phyloP scores from a whole-genome alignment of 2,329 filamentous ascomycete species.

The Endothia cerciana region DNA sequence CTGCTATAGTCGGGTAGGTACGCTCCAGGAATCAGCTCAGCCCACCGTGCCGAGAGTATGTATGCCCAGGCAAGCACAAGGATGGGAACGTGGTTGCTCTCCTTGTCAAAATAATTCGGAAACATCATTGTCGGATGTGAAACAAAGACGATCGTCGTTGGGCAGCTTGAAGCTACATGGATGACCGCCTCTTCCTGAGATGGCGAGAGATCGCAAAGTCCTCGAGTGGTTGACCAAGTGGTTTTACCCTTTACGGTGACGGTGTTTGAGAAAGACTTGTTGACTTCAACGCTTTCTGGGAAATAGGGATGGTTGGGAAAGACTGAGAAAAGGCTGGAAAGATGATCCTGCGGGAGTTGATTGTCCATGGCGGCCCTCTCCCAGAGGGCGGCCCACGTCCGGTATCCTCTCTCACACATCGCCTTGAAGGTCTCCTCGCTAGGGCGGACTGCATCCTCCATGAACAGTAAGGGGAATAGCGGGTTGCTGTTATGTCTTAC shows the following conservation, averaged over 20 bases:
- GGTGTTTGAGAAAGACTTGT: slow-evolving; percentile 33
- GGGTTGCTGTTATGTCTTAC: neutral
- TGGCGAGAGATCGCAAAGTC: slow-evolving; percentile 31
- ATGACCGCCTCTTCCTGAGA: slow-evolving; percentile 33
- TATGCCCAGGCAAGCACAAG: slow-evolving; percentile 38
- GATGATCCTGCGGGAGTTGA: slow-evolving; percentile 11
- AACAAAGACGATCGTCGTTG: slow-evolving; percentile 28
- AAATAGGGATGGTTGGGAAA: slow-evolving; percentile 33
- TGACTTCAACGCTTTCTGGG: slow-evolving; percentile 30
- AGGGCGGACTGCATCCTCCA: slow-evolving; percentile 34
- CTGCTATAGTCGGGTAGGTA: slow-evolving; percentile 30
- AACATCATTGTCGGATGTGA: slow-evolving; percentile 26
- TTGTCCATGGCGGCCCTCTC: slow-evolving; percentile 29
- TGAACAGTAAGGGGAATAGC: neutral
- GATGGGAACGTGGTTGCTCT: slow-evolving; percentile 31
- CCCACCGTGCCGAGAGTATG: slow-evolving; percentile 38
- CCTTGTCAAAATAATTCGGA: slow-evolving; percentile 21
- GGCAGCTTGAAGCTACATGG: slow-evolving; percentile 29
- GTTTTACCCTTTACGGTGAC: slow-evolving; percentile 31
- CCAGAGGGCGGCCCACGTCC: slow-evolving; percentile 35
- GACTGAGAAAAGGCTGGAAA: slow-evolving; percentile 26
- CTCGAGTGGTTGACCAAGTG: slow-evolving; percentile 31
- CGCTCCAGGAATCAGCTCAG: slow-evolving; percentile 37
- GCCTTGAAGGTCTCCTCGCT: slow-evolving; percentile 32
- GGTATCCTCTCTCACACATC: slow-evolving; percentile 36